Conservation (phyloP, 306 rosid genomes). For the Hippophae gyantsensis region DNA sequence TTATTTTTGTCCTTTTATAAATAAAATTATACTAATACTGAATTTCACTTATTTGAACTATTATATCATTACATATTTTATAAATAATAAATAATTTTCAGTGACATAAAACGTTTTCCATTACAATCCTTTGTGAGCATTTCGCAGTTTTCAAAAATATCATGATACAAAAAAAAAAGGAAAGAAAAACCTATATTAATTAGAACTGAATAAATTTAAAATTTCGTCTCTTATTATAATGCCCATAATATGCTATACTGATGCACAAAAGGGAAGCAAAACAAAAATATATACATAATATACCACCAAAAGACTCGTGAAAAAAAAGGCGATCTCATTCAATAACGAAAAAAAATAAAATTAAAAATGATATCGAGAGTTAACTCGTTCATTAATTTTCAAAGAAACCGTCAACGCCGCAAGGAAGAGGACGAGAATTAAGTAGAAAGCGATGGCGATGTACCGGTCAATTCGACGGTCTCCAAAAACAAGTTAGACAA, state of each 20-base stretch:
- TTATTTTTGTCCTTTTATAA: too few relatives aligned
- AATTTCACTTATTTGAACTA: too few relatives aligned
- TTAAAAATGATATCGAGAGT: neutral
- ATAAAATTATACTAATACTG: too few relatives aligned
- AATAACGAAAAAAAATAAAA: neutral
- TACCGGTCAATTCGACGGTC: slow-evolving; percentile 6
- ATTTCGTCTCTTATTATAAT: too few relatives aligned
- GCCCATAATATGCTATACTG: neutral
- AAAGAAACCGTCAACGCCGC: slow-evolving; percentile 12
- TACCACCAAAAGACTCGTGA: neutral
- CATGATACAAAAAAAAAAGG: too few relatives aligned
- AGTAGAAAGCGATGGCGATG: slow-evolving; percentile 6
- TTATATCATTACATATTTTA: too few relatives aligned
- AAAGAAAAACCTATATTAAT: neutral
- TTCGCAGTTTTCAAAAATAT: too few relatives aligned
- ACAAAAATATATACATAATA: neutral
- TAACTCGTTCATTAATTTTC: neutral
- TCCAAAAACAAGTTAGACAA: slow-evolving; percentile 39
- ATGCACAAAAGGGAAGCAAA: neutral
- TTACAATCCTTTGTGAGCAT: too few relatives aligned
- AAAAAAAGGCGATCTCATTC: slow-evolving; percentile 3
- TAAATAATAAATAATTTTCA: too few relatives aligned
- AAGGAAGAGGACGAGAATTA: slow-evolving; percentile 17
- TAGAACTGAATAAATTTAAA: too few relatives aligned
- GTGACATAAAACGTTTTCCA: too few relatives aligned